phyloP scores from a whole-genome alignment of 108 stramenopile species.

The Cyclotella sp. region DNA sequence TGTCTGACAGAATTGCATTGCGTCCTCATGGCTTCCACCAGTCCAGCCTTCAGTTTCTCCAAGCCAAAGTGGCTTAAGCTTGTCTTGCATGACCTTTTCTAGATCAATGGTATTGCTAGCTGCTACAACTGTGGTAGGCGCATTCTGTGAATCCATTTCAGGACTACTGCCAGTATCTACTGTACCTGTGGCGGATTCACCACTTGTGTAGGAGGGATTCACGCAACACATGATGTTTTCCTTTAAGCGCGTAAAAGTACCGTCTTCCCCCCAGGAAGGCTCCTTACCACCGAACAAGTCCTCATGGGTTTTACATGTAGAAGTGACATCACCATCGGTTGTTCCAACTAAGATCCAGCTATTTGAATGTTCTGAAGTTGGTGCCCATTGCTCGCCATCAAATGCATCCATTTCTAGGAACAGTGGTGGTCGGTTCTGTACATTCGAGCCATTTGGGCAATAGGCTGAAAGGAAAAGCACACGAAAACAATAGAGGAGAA shows the following conservation, averaged over 20 bases:
- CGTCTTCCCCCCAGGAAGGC: constrained; percentile 9
- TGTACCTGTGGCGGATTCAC: neutral
- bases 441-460: constrained; percentile 36
- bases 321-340: constrained; percentile 7
- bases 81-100: neutral
- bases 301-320: constrained; percentile 23
- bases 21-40: constrained; percentile 23
- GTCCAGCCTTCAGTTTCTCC: constrained; percentile 23
- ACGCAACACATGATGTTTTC: constrained; percentile 20
- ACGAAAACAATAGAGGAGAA: neutral
- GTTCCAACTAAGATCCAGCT: constrained; percentile 27
- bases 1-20: constrained; percentile 13
- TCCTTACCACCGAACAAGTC: constrained; percentile 1
- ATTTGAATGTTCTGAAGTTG: constrained; percentile 5
- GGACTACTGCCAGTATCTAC: constrained; percentile 3
- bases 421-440: constrained; percentile 17
- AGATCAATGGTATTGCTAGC: neutral
- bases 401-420: constrained; percentile 30
- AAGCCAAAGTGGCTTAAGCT: constrained; percentile 19
- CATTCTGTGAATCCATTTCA: neutral
- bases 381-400: constrained; percentile 54
- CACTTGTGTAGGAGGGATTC: neutral
- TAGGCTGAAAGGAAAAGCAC: constrained; percentile 17
- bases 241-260: constrained; percentile 8
- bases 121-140: neutral